Evolutionary conservation across 352 stramenopile genomes (phyloP).

Genomic region (Elongisporangium undulatum): DNA sequence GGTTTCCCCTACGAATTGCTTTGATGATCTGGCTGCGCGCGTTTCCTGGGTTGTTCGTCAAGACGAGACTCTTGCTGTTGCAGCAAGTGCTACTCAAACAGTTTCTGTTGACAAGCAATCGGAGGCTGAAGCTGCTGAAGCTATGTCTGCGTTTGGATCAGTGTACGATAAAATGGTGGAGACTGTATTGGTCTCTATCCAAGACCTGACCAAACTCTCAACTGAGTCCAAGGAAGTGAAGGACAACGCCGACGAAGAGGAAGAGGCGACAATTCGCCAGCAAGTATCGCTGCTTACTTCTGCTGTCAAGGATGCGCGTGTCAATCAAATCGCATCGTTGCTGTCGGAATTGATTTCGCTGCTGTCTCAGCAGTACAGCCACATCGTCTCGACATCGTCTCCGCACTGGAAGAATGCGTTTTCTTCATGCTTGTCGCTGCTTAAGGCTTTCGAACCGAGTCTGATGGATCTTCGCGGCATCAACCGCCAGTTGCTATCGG

Average conservation of each 20-base stretch:
- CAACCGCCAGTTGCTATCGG: slow-evolving; percentile 72
- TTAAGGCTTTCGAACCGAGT: slow-evolving; percentile 60
- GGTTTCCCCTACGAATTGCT: slow-evolving; percentile 23
- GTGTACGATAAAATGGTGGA: slow-evolving; percentile 70
- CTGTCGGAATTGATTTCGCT: slow-evolving; percentile 38
- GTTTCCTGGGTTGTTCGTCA: slow-evolving; percentile 10
- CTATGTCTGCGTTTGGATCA: slow-evolving; percentile 35
- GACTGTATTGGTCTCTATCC: slow-evolving; percentile 74
- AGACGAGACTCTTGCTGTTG: not conserved
- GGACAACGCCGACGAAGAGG: slow-evolving; percentile 16
- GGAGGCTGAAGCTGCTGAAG: slow-evolving; percentile 18
- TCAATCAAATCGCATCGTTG: slow-evolving; percentile 68
- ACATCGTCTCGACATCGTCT: slow-evolving; percentile 21
- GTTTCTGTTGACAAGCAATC: slow-evolving; percentile 5
- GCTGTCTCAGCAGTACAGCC: slow-evolving; percentile 44
- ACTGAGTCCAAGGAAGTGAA: slow-evolving; percentile 17
- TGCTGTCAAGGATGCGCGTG: slow-evolving; percentile 61
- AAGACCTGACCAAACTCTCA: slow-evolving; percentile 64
- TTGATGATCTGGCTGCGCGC: slow-evolving; percentile 28
- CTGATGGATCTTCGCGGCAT: slow-evolving; percentile 67
- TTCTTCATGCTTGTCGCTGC: slow-evolving; percentile 34
- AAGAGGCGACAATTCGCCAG: slow-evolving; percentile 4
- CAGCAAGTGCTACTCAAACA: not conserved
- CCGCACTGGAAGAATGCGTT: slow-evolving; percentile 28
- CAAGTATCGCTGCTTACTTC: slow-evolving; percentile 33